Base-by-base conservation (phyloP, 495 filamentous ascomycete species). In the Aspergillus ostianus region DNA sequence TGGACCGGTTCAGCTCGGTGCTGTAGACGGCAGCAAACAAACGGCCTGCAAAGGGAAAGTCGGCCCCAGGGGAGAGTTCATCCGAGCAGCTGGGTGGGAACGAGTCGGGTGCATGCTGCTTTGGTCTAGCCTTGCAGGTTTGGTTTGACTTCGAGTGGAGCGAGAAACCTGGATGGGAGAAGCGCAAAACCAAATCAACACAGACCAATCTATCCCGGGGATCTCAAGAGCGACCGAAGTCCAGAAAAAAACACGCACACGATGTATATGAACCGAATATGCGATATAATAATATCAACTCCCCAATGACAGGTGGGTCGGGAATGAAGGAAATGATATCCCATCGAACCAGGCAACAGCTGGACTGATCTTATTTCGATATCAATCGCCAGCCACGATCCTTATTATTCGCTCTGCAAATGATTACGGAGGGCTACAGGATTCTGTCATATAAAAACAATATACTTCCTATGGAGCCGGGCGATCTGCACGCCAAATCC, bases 1-100 rank as follows among this genome's bases (percentile, higher is more conserved):
- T 41, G 36, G 36, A 41, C 56, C 56, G 56, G 60, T 26, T 32
- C 60, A 58, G 50, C 47, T 63, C 56, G 56, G 60, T 55, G 56
- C 52, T 53, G 56, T 46, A 4, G 30, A 18, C 51, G n/a, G 51
- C 26, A 53, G 30, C 51, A 53, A 53, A 53, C 51, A 53, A 53
- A 53, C 36, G 13, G 36, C 36, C 36, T 41, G 12, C 9, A 12
- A 41, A 41, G 13, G 13, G 36, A 8, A 41, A 41, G 2, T 41
- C 15, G 36, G 36, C 36, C 36, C 36, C 36, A 41, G 13, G 36
- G 13, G 36, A 41, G 36, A 41, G 36, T 41, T 41, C 36, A 41
- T 41, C 36, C 36, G 36, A 41, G 1, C 36, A 41, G 36, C 36
- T 41, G 36, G 36, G 36, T 41, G 36, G 36, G 6, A 41, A 41